Base-by-base conservation (phyloP, 257 asterid species). In the Solanum pennellii region DNA sequence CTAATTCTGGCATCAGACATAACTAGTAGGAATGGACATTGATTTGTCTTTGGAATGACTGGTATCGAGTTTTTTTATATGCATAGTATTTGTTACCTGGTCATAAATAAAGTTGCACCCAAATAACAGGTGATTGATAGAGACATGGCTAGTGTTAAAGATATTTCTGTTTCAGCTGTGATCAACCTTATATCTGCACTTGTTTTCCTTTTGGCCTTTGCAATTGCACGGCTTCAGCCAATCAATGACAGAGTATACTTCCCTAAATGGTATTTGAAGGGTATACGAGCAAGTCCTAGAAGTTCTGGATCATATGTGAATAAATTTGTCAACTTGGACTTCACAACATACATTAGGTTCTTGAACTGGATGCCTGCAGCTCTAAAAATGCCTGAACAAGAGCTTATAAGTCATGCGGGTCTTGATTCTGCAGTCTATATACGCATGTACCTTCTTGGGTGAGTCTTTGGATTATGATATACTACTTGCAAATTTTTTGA, bases 361-460 rank as follows among this genome's bases (percentile, higher is more conserved):
- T 95, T 95, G 96, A 93, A 88, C 79, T 96, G 99, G 99, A 96
- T 96, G 96, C 95, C 95, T 47, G 97, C 94, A 4, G 98, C 99
- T 44, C 87, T 94, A 87, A 90, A 92, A 82, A 95, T 96, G 99
- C 96, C 99, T 5, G 95, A 96, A 60, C 94, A 92, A 9, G 99
- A 95, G 91, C 96, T 96, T 73, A 90, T 92, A 66, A 93, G 92
- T 56, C 98, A 95, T 18, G 99, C 98, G 12, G 99, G 99, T 72
- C 98, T 96, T 15, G 99, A 96, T 87, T 95, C 98, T 66, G 94
- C 94, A 45, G 94, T 91, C 15, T 96, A 95, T 90, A 92, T 96
- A 44, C 87, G 98, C 83, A 96, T 96, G 86, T 96, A 96, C 91
- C 94, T 93, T 83, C 93, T 96, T 47, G 99, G 99, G 99, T 95